Percentiles rank a stretch among this genome's conserved stretches.
Evolutionary conservation across 305 asterid genomes (phyloP).

Genomic region (Solanum hybrid): DNA sequence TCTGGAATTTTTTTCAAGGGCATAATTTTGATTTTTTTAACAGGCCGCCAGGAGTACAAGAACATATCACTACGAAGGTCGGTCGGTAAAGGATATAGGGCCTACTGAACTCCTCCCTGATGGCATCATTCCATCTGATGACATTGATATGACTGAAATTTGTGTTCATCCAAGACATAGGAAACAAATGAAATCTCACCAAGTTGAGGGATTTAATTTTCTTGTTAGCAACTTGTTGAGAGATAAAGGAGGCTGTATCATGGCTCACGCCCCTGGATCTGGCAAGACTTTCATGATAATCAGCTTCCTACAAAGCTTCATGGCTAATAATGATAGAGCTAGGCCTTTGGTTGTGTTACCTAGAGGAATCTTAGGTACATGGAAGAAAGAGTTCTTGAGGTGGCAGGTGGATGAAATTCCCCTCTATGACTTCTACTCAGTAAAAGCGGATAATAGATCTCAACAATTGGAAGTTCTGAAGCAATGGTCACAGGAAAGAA

Average conservation of each 20-base stretch:
- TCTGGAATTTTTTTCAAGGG: constrained; percentile 2
- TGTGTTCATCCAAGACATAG: constrained; percentile 88
- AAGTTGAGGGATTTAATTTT: constrained; percentile 90
- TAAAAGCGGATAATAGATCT: constrained; percentile 69
- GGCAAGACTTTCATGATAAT: constrained; percentile 97
- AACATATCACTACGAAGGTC: constrained; percentile 71
- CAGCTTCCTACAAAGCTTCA: constrained; percentile 90
- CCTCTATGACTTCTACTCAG: constrained; percentile 74
- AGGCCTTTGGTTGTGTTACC: constrained; percentile 95
- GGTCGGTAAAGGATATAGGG: constrained; percentile 40
- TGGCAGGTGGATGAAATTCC: constrained; percentile 94
- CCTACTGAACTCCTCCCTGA: constrained; percentile 36
- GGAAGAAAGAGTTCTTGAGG: constrained; percentile 77
- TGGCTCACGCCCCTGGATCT: constrained; percentile 99
- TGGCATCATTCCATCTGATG: constrained; percentile 34
- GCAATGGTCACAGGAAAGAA: constrained; percentile 61
- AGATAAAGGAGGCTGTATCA: constrained; percentile 89
- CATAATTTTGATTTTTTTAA: constrained; percentile 13
- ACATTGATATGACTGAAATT: constrained; percentile 50
- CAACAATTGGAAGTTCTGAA: constrained; percentile 82
- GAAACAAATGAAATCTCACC: constrained; percentile 97
- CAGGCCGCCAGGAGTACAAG: constrained; percentile 55
- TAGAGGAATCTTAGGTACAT: constrained; percentile 65
- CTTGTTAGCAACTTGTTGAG: constrained; percentile 73
- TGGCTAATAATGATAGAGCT: constrained; percentile 89